Evolutionary conservation across 306 rosid species (phyloP), one percentile per base, ranked within the genome.

Genomic region (Lithocarpus polystachyus): DNA sequence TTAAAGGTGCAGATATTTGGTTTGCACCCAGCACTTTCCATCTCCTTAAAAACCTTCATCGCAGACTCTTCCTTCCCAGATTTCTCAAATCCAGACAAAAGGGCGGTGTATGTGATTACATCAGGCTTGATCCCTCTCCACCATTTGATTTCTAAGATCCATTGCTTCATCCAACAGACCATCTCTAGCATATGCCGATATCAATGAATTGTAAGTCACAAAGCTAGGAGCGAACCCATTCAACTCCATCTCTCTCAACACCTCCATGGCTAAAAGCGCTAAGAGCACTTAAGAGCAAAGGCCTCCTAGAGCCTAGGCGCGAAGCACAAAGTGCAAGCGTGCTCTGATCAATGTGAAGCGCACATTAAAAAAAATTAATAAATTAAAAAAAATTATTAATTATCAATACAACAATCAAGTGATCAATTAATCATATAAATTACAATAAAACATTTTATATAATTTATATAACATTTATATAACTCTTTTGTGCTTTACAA

Each of bases 1-100:
- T 94, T 94, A 71, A 94, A 91, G 51, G 95, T 88, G 82, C 92
- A 94, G 68, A 94, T 92, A 73, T 94, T 94, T 13, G 97, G 92
- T 51, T 91, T 90, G 88, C 99, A 94, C 20, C 93, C 92, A 0
- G 77, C 86, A 1, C 76, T 71, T 73, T 64, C 88, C 99, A 94
- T 92, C 81, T 94, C 97, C 69, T 89, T 82, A 6, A 88, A 89
- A 40, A 87, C 75, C 69, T 80, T 76, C 86, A 88, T 83, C 0
- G 97, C 97, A 72, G 67, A 74, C 72, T 88, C 95, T 75, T 92
- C 97, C 86, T 92, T 94, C n/a, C 97, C 97, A 17, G 90, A 89
- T 81, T 82, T 91, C 84, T 87, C 93, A 69, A 86, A 92, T 67
- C 97, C 97, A 0, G 97, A 92, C 53, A 92, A 85, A 76, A 94